A percentile compares a stretch with the other conserved stretches of the same genome.
Conservation (phyloP, 345 rosid genomes). For the Pelargonium nanum region DNA sequence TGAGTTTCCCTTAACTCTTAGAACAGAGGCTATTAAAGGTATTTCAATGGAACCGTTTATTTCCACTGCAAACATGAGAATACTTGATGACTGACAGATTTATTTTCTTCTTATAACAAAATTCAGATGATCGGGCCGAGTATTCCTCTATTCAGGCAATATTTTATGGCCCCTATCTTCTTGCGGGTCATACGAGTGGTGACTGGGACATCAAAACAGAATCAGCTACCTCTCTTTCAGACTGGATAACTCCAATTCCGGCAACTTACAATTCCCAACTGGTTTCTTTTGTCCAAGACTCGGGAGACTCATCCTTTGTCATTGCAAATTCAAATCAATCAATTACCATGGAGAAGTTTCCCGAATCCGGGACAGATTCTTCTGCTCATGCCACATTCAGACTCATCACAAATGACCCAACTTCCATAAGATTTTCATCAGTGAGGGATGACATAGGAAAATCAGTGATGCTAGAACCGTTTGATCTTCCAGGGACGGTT, state of each 20-base stretch:
- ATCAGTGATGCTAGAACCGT: slow-evolving; percentile 59
- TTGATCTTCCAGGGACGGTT: slow-evolving; percentile 67
- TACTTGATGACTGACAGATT: background rate
- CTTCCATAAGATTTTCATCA: slow-evolving; percentile 13
- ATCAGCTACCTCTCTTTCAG: slow-evolving; percentile 24
- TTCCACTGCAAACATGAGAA: too few species aligned
- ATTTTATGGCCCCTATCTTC: slow-evolving; percentile 81
- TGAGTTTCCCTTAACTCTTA: slow-evolving; percentile 44
- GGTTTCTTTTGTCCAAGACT: slow-evolving; percentile 52
- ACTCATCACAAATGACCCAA: slow-evolving; percentile 25
- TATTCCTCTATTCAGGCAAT: slow-evolving; percentile 68
- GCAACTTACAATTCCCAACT: slow-evolving; percentile 36
- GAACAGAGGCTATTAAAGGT: slow-evolving; percentile 76
- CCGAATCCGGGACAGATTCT: slow-evolving; percentile 45
- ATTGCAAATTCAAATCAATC: slow-evolving; percentile 49
- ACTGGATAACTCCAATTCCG: slow-evolving; percentile 58
- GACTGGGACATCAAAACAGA: slow-evolving; percentile 60
- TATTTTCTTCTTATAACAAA: too few species aligned
- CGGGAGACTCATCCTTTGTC: slow-evolving; percentile 34
- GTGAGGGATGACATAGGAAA: slow-evolving; percentile 34
- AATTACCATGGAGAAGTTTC: slow-evolving; percentile 45
- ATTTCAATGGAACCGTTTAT: slow-evolving; percentile 5
- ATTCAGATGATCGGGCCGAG: slow-evolving; percentile 65
- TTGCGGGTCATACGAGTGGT: slow-evolving; percentile 53
- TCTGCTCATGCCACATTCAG: slow-evolving; percentile 63